phyloP scores from a whole-genome alignment of 1,139 yeast genomes.

The Pichia sp. region DNA sequence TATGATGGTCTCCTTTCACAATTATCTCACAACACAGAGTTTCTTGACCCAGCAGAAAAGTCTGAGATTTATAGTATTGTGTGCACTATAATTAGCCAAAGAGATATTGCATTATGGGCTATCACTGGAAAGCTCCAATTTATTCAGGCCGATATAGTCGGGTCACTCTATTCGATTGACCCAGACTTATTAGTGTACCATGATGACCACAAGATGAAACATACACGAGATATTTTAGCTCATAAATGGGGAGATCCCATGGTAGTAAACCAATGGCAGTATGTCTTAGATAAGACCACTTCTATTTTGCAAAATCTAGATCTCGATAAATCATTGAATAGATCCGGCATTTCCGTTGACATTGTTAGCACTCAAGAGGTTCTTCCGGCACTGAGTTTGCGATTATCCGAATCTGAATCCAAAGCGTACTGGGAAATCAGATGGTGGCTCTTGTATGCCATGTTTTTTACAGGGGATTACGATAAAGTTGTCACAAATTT shows the following conservation, averaged over 20 bases:
- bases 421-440: conserved; percentile 15
- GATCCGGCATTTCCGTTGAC: neutral
- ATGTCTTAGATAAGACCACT: conserved; percentile 9
- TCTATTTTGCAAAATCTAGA: conserved; percentile 7
- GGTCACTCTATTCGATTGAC: conserved; percentile 10
- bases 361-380: neutral
- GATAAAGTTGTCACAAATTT: conserved; percentile 7
- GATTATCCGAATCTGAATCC: conserved; percentile 11
- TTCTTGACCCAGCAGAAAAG: neutral
- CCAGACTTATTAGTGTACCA: conserved; percentile 8
- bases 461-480: conserved; percentile 16
- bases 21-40: neutral
- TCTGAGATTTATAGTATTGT: neutral
- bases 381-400: neutral
- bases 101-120: conserved; percentile 8
- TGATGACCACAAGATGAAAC: conserved; percentile 4
- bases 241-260: conserved; percentile 9
- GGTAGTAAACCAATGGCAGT: conserved; percentile 9
- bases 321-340: neutral
- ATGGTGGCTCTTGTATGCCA: conserved; percentile 14
- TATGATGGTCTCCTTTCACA: conserved; percentile 3
- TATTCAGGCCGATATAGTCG: conserved; percentile 12
- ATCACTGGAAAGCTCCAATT: conserved; percentile 7
- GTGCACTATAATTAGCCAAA: neutral
- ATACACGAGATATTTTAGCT: conserved; percentile 5